These are phyloP conservation scores for Pelargonium nanum DNA, from an alignment of 345 rosid species.

Conservation along the genomic window DNA sequence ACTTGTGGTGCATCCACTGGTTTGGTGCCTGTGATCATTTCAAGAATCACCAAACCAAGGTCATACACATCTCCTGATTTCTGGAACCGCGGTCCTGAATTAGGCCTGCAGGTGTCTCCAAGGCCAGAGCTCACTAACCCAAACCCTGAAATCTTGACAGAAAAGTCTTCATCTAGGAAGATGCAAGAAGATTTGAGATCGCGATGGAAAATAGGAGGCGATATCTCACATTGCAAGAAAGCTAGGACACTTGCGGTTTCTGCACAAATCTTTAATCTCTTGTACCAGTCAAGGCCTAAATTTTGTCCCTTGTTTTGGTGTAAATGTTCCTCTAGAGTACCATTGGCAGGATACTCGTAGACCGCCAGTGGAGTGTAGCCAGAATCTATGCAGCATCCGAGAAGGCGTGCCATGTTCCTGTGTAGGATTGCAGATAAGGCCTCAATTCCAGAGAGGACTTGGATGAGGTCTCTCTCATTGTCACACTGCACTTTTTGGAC, in stretches of 20 bases:
- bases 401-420: conserved; percentile 49
- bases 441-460: conserved; percentile 47
- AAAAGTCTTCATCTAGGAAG: conserved; percentile 46
- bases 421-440: conserved; percentile 46
- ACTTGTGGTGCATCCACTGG: conserved; percentile 15
- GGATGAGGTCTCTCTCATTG: conserved; percentile 44
- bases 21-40: conserved; percentile 57
- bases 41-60: conserved; percentile 56
- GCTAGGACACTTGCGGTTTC: conserved; percentile 59
- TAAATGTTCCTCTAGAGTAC: conserved; percentile 48
- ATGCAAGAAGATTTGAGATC: conserved; percentile 43
- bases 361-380: conserved; percentile 44
- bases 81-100: neutral
- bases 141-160: conserved; percentile 55
- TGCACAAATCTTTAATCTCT: conserved; percentile 47
- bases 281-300: conserved; percentile 59
- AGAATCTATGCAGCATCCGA: conserved; percentile 62
- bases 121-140: conserved; percentile 30
- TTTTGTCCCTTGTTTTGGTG: conserved; percentile 16
- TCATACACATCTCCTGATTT: conserved; percentile 44
- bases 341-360: conserved; percentile 63
- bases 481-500: conserved; percentile 55
- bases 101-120: too few species aligned
- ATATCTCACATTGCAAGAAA: conserved; percentile 48
- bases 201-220: conserved; percentile 57